Base-by-base conservation (phyloP, 2,329 filamentous ascomycete genomes). In the Trichoderma sp. region DNA sequence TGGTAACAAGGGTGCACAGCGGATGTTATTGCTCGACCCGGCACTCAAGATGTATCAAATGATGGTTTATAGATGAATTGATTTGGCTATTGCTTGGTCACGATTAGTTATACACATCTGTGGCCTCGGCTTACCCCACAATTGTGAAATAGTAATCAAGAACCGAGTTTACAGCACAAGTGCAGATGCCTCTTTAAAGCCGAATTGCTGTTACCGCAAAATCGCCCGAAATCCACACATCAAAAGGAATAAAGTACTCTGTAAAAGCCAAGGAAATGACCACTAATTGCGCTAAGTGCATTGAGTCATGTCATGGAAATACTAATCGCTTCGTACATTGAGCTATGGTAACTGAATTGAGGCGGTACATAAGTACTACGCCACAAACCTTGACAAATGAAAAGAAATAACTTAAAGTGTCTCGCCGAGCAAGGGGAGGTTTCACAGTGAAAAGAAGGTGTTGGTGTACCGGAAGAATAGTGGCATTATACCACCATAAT, bases 191-290 rank as follows among this genome's bases (percentile, higher is more conserved):
- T 25, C 22, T 25, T 37, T 57, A 57, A 37, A 57, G 53, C 53
- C 53, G 53, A 19, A 22, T 25, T 57, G 53, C 37, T 57, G 53
- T 57, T 57, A 2, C 53, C 53, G 53, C n/a, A n/a, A 19, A 56
- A 12, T 19, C n/a, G 19, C 19, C 42, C 19, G n/a, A n/a, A n/a
- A n/a, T n/a, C n/a, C n/a, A n/a, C n/a, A 1, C 42, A 7, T 48
- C n/a, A 22, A 57, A 37, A 9, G 5, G 10, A 15, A 10, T 22
- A 37, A 27, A 25, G 29, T n/a, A n/a, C n/a, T n/a, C n/a, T n/a
- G 17, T 12, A 12, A 5, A 6, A 54, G 2, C 10, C 0, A 54
- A 7, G 3, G 25, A n/a, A 15, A 29, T n/a, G n/a, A 35, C 22
- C 2, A 25, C 17, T 45, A 19, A n/a, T n/a, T n/a, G n/a, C n/a